These are phyloP conservation scores for Mycena albidolilacea DNA, from an alignment of 768 basidiomycete genomes.

Conservation along the genomic window DNA sequence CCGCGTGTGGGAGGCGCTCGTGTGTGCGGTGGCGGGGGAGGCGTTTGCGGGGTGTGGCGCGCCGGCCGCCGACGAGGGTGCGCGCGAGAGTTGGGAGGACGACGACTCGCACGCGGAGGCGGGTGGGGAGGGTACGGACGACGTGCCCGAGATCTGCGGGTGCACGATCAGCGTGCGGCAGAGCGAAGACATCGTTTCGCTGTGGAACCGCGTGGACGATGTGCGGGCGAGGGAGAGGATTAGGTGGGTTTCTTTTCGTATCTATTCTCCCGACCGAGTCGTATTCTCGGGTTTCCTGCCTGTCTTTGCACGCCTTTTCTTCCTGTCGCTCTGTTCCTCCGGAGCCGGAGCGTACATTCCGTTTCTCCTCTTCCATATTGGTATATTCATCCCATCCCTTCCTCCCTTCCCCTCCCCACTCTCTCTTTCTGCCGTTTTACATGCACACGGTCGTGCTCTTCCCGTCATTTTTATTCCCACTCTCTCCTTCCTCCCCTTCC, in stretches of 20 bases:
- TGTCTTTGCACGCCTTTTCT: too few species aligned
- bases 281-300: too few species aligned
- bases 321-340: too few species aligned
- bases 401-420: too few species aligned
- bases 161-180: conserved; percentile 95
- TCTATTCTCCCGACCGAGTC: neutral
- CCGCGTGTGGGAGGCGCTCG: conserved; percentile 91
- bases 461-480: too few species aligned
- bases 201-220: conserved; percentile 94
- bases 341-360: too few species aligned
- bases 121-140: conserved; percentile 48
- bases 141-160: conserved; percentile 89
- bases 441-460: too few species aligned
- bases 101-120: conserved; percentile 58
- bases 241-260: conserved; percentile 65
- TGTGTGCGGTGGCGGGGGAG: conserved; percentile 91
- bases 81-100: conserved; percentile 50
- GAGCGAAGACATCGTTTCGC: conserved; percentile 92
- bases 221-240: conserved; percentile 84
- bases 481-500: too few species aligned
- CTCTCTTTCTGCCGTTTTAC: too few species aligned
- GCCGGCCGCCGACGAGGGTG: neutral
- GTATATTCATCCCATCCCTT: too few species aligned
- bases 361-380: too few species aligned
- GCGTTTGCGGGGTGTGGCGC: conserved; percentile 80